Base-by-base conservation (phyloP, 305 asterid genomes). In the Fraxinus sp. region DNA sequence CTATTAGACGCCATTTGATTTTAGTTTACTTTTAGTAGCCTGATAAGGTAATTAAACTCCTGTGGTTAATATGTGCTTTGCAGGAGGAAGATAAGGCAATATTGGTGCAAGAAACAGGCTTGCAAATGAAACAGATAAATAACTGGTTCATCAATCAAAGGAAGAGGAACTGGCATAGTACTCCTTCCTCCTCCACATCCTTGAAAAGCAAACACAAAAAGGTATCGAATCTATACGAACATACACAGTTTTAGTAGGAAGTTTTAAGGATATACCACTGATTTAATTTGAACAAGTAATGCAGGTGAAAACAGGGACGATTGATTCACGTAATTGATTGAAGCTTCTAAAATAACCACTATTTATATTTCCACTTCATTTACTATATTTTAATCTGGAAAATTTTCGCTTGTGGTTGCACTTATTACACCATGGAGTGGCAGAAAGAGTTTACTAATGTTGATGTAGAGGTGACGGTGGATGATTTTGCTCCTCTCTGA, bases 71-170 rank as follows among this genome's bases (percentile, higher is more conserved):
- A 55, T n/a, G 66, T 55, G 6, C 66, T 55, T n/a, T 55, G 24
- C 66, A 89, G 90, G 92, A 89, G 86, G 92, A 89, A 78, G 92
- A 89, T 73, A 88, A 88, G 82, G 87, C 86, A 37, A 84, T 86
- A 76, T 78, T 88, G 85, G 89, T 86, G 70, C 86, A 88, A 74
- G 88, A 86, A 83, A 88, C 88, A 11, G 89, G 89, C 5, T 84
- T 88, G 81, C 88, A 88, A 76, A 74, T 86, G 26, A 88, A 88
- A 83, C 89, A 88, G 87, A 88, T 88, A 39, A 86, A 86, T 72
- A 87, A 86, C 57, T 86, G 88, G 88, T 86, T 86, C 80, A 86
- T 86, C 41, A 86, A 87, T 59, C 89, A 88, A 85, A 85, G 90
- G 71, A 89, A 89, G 83, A 83, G 91, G 88, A 89, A 89, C 81